Base-by-base conservation (phyloP, 2,329 filamentous ascomycete genomes). In the Dendrostoma leiphaemia region DNA sequence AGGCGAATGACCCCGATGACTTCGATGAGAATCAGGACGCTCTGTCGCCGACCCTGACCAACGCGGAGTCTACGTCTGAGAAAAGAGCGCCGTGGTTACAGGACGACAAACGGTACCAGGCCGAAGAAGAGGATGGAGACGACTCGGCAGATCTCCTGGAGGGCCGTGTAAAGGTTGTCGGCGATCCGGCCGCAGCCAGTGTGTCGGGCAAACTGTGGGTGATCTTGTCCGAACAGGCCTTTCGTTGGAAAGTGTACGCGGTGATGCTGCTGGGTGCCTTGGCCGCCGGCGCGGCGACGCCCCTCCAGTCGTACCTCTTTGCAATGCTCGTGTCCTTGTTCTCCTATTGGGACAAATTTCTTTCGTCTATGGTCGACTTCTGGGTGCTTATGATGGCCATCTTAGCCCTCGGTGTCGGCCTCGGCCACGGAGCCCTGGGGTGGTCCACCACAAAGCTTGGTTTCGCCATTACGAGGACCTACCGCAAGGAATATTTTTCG, bases 401-500 rank as follows among this genome's bases (percentile, higher is more conserved):
- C 15, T 52, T 57, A 15, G 55, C 40, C 3, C 21, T 35, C 8
- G 47, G 31, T 12, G 55, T 54, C 1, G 48, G 55, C 3, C 3
- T 51, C 7, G 52, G 55, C 17, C 41, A 57, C 21, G 46, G 46
- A 10, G 48, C 48, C 2, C 41, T 57, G 13, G 55, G 48, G 6
- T 57, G 55, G 55, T 54, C 55, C 1, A 54, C 55, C 5, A 55
- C 55, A 4, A 51, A 34, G 3, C 35, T 57, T 24, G 51, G 51
- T 3, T 57, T 57, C 31, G 51, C 26, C 15, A 26, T 23, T n/a
- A 35, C 31, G 6, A 35, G 26, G 15, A 28, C 38, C 8, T 44
- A 51, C 63, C 76, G 83, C 19, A 72, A 80, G 60, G 76, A 85
- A 59, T 85, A 86, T 62, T 81, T 87, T 44, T 70, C 76, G 48